These are phyloP conservation scores for Coniella lustricola DNA, from an alignment of 2,329 filamentous ascomycete genomes.

Conservation along the genomic window DNA sequence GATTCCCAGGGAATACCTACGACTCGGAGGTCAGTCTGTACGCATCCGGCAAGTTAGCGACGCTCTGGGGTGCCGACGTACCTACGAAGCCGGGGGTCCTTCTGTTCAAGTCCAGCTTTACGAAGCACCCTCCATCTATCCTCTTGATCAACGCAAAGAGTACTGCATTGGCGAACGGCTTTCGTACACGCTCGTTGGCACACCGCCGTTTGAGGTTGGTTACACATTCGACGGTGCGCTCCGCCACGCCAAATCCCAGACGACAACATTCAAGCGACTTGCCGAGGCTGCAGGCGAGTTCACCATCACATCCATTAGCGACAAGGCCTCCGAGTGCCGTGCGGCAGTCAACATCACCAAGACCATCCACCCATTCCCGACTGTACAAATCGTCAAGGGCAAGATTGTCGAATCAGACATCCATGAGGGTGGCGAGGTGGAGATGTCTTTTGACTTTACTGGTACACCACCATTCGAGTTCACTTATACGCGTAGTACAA, in stretches of 20 bases:
- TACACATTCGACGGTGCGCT: conserved; percentile 79
- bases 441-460: conserved; percentile 91
- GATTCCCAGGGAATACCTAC: conserved; percentile 77
- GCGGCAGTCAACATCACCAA: conserved; percentile 73
- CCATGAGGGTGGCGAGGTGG: conserved; percentile 89
- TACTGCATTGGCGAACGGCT: conserved; percentile 96
- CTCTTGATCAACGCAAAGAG: conserved; percentile 75
- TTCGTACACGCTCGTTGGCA: conserved; percentile 83
- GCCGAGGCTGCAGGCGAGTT: conserved; percentile 88
- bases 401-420: conserved; percentile 79
- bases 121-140: conserved; percentile 84
- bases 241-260: conserved; percentile 71
- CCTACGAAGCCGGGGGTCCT: conserved; percentile 62
- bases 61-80: conserved; percentile 75
- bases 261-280: conserved; percentile 84
- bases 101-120: conserved; percentile 88
- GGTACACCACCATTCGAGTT: conserved; percentile 96
- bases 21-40: conserved; percentile 82
- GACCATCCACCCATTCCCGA: conserved; percentile 84
- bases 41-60: conserved; percentile 88
- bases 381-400: conserved; percentile 83
- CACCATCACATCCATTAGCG: conserved; percentile 76
- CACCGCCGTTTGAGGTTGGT: conserved; percentile 84
- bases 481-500: conserved; percentile 87
- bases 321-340: conserved; percentile 82